Conservation (phyloP, 177 flowering plant genomes). For the Vitis hybrid region DNA sequence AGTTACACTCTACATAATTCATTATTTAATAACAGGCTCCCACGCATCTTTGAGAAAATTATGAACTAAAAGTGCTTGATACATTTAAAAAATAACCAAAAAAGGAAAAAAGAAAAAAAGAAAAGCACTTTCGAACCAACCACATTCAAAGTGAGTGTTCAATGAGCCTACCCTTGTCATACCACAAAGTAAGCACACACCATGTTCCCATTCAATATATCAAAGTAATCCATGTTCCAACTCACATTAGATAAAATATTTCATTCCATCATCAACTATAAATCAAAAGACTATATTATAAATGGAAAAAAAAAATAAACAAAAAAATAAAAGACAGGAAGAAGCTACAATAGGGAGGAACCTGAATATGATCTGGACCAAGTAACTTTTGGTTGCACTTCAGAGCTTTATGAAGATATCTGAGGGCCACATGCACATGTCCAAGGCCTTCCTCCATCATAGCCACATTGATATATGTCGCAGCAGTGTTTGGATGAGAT, state of each 20-base stretch:
- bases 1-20: too few species aligned
- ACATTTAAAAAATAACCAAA: too few species aligned
- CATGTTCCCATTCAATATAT: not conserved
- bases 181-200: not conserved
- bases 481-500: conserved; percentile 99
- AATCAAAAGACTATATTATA: not conserved
- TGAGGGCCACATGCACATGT: conserved; percentile 95
- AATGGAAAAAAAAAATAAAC: not conserved
- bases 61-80: too few species aligned
- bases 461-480: conserved; percentile 98
- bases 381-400: conserved; percentile 94
- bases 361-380: conserved; percentile 99
- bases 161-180: not conserved
- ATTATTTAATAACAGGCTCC: too few species aligned
- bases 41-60: too few species aligned
- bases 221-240: not conserved
- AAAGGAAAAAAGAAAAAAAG: too few species aligned
- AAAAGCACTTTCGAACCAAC: not conserved
- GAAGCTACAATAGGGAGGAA: conserved; percentile 18
- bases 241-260: not conserved
- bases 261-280: not conserved
- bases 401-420: conserved; percentile 97
- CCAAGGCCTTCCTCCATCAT: conserved; percentile 99
- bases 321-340: conserved; percentile 1
- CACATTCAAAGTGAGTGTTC: conserved; percentile 1